Conservation (phyloP, 75 land plant genomes). For the Sequoia sempervirens region DNA sequence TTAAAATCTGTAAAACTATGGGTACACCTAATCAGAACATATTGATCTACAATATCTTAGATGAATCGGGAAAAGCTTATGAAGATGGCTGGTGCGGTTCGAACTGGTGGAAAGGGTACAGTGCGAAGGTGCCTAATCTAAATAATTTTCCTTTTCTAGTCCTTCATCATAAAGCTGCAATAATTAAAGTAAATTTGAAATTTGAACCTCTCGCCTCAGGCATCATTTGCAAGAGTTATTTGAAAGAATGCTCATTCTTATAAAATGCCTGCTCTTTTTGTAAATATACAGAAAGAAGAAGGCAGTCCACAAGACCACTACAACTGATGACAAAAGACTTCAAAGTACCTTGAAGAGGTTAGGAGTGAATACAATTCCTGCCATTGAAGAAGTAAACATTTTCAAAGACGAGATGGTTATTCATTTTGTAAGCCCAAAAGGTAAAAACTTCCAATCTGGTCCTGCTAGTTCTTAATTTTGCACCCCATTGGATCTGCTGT, state of each 20-base stretch:
- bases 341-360: conserved; percentile 31
- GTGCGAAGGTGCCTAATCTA: conserved; percentile 18
- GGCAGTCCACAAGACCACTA: conserved; percentile 30
- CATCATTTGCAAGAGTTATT: neutral
- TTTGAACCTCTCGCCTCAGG: neutral
- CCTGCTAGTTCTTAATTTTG: neutral
- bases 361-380: conserved; percentile 32
- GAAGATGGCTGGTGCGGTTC: conserved; percentile 43
- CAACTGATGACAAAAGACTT: conserved; percentile 31
- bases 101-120: conserved; percentile 36
- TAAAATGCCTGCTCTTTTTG: neutral
- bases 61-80: conserved; percentile 36
- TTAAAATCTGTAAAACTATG: neutral
- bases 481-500: neutral
- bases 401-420: conserved; percentile 35
- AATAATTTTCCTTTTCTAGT: neutral
- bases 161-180: neutral
- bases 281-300: conserved; percentile 26
- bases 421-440: conserved; percentile 34
- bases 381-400: conserved; percentile 35
- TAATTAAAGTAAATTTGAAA: neutral
- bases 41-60: conserved; percentile 7
- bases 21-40: neutral
- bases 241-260: neutral
- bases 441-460: neutral